Percentiles rank a stretch among this genome's conserved stretches.
These are phyloP conservation scores for Brassica hybrid DNA, from an alignment of 441 rosid genomes.

Conservation along the genomic window DNA sequence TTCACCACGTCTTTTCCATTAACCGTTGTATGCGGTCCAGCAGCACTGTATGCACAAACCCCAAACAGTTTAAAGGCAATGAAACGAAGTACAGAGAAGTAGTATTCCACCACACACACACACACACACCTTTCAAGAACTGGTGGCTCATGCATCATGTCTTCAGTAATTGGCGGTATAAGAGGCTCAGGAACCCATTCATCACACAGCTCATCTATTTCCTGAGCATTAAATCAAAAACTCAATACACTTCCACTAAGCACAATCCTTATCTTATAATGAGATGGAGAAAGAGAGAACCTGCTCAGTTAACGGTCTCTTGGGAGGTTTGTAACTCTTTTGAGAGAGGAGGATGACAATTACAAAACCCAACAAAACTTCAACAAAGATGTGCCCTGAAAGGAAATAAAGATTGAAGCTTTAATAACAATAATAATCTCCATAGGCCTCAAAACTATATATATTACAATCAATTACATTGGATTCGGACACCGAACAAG, in stretches of 20 bases:
- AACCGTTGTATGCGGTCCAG: slow-evolving; percentile 78
- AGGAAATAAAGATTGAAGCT: neutral
- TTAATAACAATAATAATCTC: neutral
- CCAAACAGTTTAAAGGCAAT: too few species aligned
- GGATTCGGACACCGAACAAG: slow-evolving; percentile 83
- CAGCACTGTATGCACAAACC: slow-evolving; percentile 68
- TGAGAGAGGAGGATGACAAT: slow-evolving; percentile 77
- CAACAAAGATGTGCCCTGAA: slow-evolving; percentile 79
- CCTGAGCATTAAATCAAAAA: slow-evolving; percentile 48
- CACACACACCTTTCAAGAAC: slow-evolving; percentile 72
- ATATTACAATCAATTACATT: too few species aligned
- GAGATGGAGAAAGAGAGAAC: slow-evolving; percentile 51
- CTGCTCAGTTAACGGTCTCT: slow-evolving; percentile 82
- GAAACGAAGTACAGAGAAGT: too few species aligned
- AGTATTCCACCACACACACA: too few species aligned
- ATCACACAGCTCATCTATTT: slow-evolving; percentile 90
- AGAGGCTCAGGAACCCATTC: slow-evolving; percentile 92
- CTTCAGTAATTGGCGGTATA: slow-evolving; percentile 73
- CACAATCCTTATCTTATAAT: neutral
- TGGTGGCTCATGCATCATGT: slow-evolving; percentile 68
- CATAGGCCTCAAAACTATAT: slow-evolving; percentile 6
- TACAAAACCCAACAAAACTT: slow-evolving; percentile 75
- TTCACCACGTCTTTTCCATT: slow-evolving; percentile 91
- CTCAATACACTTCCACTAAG: slow-evolving; percentile 26
- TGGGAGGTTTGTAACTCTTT: slow-evolving; percentile 94